Percentiles rank a stretch among this genome's conserved stretches.
Conservation (phyloP, 371 early-diverging fungal species). For the Amoeboradix gromovi region DNA sequence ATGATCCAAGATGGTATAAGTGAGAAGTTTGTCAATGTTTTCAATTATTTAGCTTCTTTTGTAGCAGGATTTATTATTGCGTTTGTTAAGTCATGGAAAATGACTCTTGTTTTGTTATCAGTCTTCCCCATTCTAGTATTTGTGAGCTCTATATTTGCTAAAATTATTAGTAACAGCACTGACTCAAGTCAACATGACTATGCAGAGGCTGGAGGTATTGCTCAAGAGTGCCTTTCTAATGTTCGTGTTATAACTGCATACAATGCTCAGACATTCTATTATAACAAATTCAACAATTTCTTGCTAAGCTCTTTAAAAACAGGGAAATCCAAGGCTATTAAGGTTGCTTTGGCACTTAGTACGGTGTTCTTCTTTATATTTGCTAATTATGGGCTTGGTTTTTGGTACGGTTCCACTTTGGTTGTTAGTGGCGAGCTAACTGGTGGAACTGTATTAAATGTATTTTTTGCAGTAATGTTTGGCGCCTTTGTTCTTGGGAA, state of each 20-base stretch:
- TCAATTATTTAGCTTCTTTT: conserved; percentile 38
- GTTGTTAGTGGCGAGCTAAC: conserved; percentile 17
- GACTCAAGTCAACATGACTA: conserved; percentile 14
- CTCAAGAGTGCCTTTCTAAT: conserved; percentile 50
- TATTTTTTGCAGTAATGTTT: conserved; percentile 37
- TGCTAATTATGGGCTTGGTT: conserved; percentile 22
- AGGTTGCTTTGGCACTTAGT: conserved; percentile 17
- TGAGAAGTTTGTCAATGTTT: conserved; percentile 45
- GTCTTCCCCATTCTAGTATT: conserved; percentile 15
- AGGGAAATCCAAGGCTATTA: conserved; percentile 2
- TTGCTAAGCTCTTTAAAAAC: conserved; percentile 6
- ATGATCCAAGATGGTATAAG: conserved; percentile 27
- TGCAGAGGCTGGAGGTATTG: conserved; percentile 43
- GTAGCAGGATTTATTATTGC: conserved; percentile 59
- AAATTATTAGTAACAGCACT: background rate
- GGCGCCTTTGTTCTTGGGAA: conserved; percentile 21
- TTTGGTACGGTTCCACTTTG: conserved; percentile 26
- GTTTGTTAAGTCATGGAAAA: conserved; percentile 49
- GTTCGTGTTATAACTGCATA: conserved; percentile 67
- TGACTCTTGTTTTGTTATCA: conserved; percentile 47
- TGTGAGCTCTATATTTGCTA: background rate
- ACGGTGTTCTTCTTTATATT: conserved; percentile 29
- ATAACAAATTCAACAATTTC: conserved; percentile 20
- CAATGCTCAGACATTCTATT: conserved; percentile 36
- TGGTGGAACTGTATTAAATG: conserved; percentile 23